These are phyloP conservation scores for Colletotrichum magnum DNA, from an alignment of 2,329 filamentous ascomycete genomes.

Conservation along the genomic window DNA sequence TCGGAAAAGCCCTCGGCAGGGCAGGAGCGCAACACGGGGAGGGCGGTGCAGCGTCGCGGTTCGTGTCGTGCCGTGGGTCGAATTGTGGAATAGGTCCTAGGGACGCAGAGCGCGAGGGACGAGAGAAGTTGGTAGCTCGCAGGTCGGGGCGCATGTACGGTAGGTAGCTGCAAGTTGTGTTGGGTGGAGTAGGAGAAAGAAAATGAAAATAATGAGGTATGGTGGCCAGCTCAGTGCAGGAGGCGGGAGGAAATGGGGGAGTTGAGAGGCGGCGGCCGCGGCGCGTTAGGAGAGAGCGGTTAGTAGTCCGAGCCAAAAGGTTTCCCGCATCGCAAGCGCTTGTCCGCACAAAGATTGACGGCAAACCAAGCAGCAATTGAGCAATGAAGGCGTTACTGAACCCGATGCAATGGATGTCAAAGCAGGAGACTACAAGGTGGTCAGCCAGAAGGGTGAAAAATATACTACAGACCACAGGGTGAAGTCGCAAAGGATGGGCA, in stretches of 20 bases:
- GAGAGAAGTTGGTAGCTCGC: conserved; percentile 16
- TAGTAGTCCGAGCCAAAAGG: conserved; percentile 39
- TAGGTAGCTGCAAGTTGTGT: conserved; percentile 26
- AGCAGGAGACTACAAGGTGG: no score
- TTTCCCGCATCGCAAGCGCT: conserved; percentile 36
- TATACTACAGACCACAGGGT: conserved; percentile 9
- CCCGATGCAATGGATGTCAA: no score
- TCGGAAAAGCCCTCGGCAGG: conserved; percentile 28
- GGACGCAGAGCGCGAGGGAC: conserved; percentile 1
- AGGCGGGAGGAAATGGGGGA: conserved; percentile 34
- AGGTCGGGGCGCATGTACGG: conserved; percentile 31
- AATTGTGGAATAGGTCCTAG: conserved; percentile 17
- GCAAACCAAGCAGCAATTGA: conserved; percentile 17
- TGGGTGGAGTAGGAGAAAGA: conserved; percentile 36
- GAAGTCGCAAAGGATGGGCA: conserved; percentile 31
- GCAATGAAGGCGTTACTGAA: conserved; percentile 2
- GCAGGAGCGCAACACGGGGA: conserved; percentile 25
- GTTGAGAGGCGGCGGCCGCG: conserved; percentile 31
- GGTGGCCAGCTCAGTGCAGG: conserved; percentile 1
- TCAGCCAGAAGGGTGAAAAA: background rate
- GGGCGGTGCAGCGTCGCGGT: conserved; percentile 20
- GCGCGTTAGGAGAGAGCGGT: conserved; percentile 37
- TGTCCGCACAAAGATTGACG: conserved; percentile 22
- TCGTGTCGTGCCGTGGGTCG: conserved; percentile 27
- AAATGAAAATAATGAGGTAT: conserved; percentile 24